A percentile compares a stretch with the other conserved stretches of the same genome.
Conservation (phyloP, 176 grass and related monocot genomes). For the Avena insularis region DNA sequence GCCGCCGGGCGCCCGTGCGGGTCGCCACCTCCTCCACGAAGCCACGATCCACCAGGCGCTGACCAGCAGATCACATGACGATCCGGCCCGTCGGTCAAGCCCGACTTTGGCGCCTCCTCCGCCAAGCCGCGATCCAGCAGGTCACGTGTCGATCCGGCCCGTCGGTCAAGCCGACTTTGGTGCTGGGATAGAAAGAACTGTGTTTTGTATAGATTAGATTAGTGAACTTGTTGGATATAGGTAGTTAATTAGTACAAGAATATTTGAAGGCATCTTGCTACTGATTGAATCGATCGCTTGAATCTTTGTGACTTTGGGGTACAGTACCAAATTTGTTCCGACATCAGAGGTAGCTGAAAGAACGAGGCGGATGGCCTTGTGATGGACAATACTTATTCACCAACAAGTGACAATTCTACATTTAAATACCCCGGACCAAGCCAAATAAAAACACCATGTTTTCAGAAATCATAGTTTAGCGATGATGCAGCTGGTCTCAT, state of each 20-base stretch:
- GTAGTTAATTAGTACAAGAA: not conserved
- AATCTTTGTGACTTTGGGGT: not conserved
- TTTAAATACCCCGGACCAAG: no score
- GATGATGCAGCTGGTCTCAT: no score
- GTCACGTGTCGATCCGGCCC: not conserved
- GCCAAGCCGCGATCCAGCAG: not conserved
- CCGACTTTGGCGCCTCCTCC: not conserved
- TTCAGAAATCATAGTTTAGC: no score
- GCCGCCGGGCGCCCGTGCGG: constrained; percentile 60
- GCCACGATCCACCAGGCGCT: not conserved
- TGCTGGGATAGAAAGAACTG: not conserved
- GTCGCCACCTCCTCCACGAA: constrained; percentile 26
- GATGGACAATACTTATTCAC: no score
- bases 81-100: not conserved
- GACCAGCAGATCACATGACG: not conserved
- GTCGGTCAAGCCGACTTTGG: not conserved
- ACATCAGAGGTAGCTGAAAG: not conserved
- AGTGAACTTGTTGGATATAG: not conserved
- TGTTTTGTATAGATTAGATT: not conserved
- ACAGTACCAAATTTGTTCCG: not conserved
- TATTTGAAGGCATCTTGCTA: not conserved
- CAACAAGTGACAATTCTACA: no score
- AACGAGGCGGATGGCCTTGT: not conserved
- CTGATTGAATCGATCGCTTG: not conserved
- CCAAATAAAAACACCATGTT: no score